Conservation (phyloP, 306 rosid genomes). For the Cucurbita argyrosperma region DNA sequence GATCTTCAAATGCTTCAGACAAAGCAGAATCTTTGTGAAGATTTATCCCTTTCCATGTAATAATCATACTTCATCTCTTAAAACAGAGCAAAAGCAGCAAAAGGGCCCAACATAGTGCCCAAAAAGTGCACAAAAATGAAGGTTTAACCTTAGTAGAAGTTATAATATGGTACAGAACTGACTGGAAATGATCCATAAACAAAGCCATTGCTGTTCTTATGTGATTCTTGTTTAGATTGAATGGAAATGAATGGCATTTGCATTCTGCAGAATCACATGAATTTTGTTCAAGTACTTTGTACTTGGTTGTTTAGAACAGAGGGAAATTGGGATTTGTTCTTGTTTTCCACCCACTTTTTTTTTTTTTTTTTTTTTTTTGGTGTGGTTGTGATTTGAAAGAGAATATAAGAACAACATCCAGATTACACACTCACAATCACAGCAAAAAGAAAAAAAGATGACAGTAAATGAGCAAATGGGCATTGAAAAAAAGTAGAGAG, state of each 20-base stretch:
- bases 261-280: background rate
- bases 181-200: background rate
- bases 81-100: background rate
- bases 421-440: conserved; percentile 1
- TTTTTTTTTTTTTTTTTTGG: background rate
- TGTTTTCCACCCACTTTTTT: background rate
- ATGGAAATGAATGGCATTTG: background rate
- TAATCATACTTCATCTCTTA: conserved; percentile 1
- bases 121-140: background rate
- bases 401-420: background rate
- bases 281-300: conserved; percentile 1
- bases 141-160: background rate
- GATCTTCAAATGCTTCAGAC: background rate
- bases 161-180: background rate
- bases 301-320: background rate
- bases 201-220: background rate
- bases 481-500: background rate
- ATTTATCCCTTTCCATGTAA: background rate
- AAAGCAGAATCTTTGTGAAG: conserved; percentile 5
- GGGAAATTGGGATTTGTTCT: background rate
- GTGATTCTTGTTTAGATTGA: background rate
- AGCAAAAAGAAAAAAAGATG: background rate
- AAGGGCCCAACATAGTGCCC: background rate
- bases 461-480: background rate
- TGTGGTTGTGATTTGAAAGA: conserved; percentile 2